phyloP scores from a whole-genome alignment of 2,329 filamentous ascomycete genomes.

The Colletotrichum tropicale region DNA sequence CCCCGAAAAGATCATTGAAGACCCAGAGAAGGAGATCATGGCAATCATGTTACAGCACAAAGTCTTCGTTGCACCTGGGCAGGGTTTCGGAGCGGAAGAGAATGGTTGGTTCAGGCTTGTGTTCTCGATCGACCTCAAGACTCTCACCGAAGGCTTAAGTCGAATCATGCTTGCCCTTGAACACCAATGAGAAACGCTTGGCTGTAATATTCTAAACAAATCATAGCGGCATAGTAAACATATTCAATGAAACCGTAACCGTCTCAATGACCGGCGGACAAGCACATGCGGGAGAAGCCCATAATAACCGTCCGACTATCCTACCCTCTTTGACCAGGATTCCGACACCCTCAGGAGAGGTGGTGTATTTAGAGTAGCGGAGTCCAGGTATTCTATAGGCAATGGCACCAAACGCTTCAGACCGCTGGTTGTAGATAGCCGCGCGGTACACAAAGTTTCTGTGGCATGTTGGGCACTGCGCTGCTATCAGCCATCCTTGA shows the following conservation, averaged over 20 bases:
- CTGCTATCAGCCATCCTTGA: background rate
- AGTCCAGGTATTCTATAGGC: background rate
- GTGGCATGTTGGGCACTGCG: background rate
- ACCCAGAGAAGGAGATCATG: background rate
- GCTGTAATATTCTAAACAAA: rapidly evolving
- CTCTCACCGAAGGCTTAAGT: background rate
- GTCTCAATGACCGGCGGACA: background rate
- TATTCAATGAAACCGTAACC: background rate
- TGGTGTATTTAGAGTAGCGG: background rate
- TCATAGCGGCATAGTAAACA: background rate
- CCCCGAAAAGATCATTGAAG: background rate
- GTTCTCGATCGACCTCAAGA: background rate
- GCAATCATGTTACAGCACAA: background rate
- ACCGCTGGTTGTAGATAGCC: background rate
- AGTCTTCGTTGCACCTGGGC: background rate
- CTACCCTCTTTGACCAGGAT: background rate
- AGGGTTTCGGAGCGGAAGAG: background rate
- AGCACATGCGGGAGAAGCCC: background rate
- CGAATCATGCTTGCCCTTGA: background rate
- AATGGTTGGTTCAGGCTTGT: background rate
- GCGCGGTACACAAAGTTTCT: background rate
- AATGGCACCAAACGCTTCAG: background rate
- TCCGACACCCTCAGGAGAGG: background rate
- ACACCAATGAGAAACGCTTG: background rate
- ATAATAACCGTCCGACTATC: background rate